phyloP scores from a whole-genome alignment of 2,329 filamentous ascomycete species.

The Trichophyton rubrum region DNA sequence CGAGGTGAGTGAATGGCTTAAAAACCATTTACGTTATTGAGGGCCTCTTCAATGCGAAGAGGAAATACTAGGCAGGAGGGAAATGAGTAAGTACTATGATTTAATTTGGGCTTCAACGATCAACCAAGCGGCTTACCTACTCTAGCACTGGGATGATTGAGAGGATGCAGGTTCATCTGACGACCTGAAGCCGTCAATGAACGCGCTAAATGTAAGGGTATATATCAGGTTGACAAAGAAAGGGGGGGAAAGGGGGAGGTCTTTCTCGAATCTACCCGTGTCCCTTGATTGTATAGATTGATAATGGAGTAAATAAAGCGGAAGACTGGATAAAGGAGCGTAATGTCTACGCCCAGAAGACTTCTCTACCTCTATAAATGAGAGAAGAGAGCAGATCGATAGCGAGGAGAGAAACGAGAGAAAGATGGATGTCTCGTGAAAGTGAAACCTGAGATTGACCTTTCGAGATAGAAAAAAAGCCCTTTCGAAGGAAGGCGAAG shows the following conservation, averaged over 20 bases:
- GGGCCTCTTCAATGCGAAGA: slow-evolving; percentile 52
- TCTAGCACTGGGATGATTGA: slow-evolving; percentile 47
- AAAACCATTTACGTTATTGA: slow-evolving; percentile 75
- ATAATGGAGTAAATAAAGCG: neutral
- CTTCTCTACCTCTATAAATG: neutral
- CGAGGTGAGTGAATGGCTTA: slow-evolving; percentile 63
- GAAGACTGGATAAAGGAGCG: neutral
- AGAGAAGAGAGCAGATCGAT: neutral
- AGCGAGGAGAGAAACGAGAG: neutral
- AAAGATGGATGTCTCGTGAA: neutral
- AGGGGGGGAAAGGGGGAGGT: neutral
- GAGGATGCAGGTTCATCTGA: slow-evolving; percentile 97
- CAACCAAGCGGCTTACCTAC: slow-evolving; percentile 39
- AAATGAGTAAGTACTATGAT: neutral
- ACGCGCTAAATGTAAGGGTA: slow-evolving; percentile 51
- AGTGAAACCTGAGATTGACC: neutral
- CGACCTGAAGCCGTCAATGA: slow-evolving; percentile 78
- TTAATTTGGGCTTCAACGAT: slow-evolving; percentile 11
- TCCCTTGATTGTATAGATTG: neutral
- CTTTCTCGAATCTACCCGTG: neutral
- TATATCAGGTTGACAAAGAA: neutral
- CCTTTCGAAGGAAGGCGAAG: neutral
- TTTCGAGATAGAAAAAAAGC: neutral
- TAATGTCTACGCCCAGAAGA: neutral
- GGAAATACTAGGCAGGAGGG: slow-evolving; percentile 34